Base-by-base conservation (phyloP, 1,284 basidiomycete genomes). In the Volvariella surrecta region DNA sequence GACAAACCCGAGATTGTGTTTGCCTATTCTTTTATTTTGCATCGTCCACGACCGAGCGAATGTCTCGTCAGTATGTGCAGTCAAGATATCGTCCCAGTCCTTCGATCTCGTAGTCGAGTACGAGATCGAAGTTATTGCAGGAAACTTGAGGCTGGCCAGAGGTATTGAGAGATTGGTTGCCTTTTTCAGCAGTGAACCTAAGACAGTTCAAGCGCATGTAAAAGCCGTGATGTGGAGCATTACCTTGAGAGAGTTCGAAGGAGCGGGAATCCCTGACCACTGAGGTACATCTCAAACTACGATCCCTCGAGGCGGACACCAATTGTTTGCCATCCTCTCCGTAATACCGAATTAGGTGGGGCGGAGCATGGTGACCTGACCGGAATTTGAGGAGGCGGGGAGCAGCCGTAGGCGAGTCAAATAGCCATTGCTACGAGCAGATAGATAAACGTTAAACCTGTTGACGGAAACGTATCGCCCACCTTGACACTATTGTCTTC, bases 11-110 rank as follows among this genome's bases (percentile, higher is more conserved):
- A 85, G 73, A 21, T 65, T 74, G 50, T 92, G 71, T 53, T 86
- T 84, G 2, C 93, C 94, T 2, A 90, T 57, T 40, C 79, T 75
- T 64, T 95, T 95, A 49, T 83, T 80, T 48, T 79, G 71, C 57
- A 92, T 87, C 1, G 79, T 80, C 94, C 94, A 97, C 20, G 89
- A 86, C 20, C 91, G 73, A 1, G 86, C 87, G 44, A 82, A 75
- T 1, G 75, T 70, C 54, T 93, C 89, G 38, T 90, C 89, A 1
- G 77, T 70, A 58, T 98, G 95, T 0, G 82, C 81, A 7, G 95
- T 94, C 3, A 99, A 63, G 34, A 99, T 85, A 55, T 99, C 92
- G 57, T 98, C 95, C 96, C 96, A 99, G 52, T 99, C 94, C 58
- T 93, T 94, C 15, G 89, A 74, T 17, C 93, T 76, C 3, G 83